A percentile compares a stretch with the other conserved stretches of the same genome.
Evolutionary conservation across 495 filamentous ascomycete species (phyloP).

Genomic region (Aspergillus egyptiacus): DNA sequence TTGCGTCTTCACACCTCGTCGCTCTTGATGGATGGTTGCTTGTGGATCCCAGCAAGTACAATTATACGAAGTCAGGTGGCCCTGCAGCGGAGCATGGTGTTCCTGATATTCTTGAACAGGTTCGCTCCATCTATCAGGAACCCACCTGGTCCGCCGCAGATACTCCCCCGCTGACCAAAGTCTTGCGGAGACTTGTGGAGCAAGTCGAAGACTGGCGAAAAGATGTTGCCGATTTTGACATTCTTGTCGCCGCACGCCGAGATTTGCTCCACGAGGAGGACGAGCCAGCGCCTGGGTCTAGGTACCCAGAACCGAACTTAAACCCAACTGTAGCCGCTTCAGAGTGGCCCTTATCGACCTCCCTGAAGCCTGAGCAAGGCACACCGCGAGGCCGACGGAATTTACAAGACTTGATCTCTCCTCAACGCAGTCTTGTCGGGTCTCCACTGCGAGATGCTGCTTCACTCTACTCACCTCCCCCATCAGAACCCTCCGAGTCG

Average conservation of each 20-base stretch:
- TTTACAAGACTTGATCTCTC: constrained; percentile 12
- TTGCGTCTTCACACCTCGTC: constrained; percentile 77
- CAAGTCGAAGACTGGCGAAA: constrained; percentile 59
- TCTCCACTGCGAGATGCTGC: constrained; percentile 22
- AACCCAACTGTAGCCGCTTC: constrained; percentile 12
- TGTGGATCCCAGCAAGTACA: constrained; percentile 54
- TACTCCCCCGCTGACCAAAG: constrained; percentile 35
- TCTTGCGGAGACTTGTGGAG: constrained; percentile 49
- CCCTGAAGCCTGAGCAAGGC: constrained; percentile 8
- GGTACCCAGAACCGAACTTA: constrained; percentile 22
- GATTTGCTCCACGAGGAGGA: constrained; percentile 36
- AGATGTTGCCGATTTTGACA: constrained; percentile 71
- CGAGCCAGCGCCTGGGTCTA: constrained; percentile 17
- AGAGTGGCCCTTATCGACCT: constrained; percentile 20
- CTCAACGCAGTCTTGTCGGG: constrained; percentile 18
- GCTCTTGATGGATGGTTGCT: constrained; percentile 86
- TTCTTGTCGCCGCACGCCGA: constrained; percentile 65
- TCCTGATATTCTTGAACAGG: constrained; percentile 19
- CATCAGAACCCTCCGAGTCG: constrained; percentile 27
- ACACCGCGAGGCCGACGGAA: constrained; percentile 18
- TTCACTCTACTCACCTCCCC: constrained; percentile 18
- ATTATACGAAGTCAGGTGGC: constrained; percentile 4
- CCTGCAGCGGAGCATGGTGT: neutral
- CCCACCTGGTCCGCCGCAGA: constrained; percentile 36
- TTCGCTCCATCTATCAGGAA: constrained; percentile 28